phyloP scores from a whole-genome alignment of 805 yeast genomes.

The Hanseniaspora singularis region DNA sequence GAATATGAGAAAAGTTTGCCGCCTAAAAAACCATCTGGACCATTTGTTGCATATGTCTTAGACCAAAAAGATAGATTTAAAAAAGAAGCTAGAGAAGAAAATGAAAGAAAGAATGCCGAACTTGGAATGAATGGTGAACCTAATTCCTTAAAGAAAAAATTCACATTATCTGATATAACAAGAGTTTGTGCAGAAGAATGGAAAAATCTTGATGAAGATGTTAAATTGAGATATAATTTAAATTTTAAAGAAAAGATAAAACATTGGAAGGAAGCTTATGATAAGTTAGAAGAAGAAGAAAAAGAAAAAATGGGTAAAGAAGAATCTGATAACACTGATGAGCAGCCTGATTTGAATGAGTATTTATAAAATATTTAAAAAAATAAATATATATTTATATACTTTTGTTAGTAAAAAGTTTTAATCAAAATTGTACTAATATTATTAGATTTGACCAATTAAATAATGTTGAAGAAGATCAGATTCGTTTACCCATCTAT shows the following conservation, averaged over 20 bases:
- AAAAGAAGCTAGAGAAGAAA: constrained; percentile 25
- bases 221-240: constrained; percentile 22
- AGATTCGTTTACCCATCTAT: constrained; percentile 62
- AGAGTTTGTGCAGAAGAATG: constrained; percentile 23
- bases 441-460: neutral
- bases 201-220: constrained; percentile 8
- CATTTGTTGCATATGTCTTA: constrained; percentile 29
- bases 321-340: too few relatives aligned
- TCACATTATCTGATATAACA: constrained; percentile 27
- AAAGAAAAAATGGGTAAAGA: constrained; percentile 3
- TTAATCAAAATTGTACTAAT: neutral
- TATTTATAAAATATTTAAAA: too few relatives aligned
- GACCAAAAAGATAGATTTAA: constrained; percentile 28
- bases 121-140: neutral
- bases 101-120: constrained; percentile 14
- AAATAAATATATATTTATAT: too few relatives aligned
- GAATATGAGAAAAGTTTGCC: constrained; percentile 29
- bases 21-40: constrained; percentile 32
- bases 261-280: constrained; percentile 29
- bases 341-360: neutral
- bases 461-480: constrained; percentile 1
- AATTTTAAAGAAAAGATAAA: constrained; percentile 29
- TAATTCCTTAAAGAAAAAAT: neutral
- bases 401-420: neutral
- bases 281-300: constrained; percentile 7